phyloP scores from a whole-genome alignment of 495 filamentous ascomycete genomes.

The Massariosphaeria phaeospora region DNA sequence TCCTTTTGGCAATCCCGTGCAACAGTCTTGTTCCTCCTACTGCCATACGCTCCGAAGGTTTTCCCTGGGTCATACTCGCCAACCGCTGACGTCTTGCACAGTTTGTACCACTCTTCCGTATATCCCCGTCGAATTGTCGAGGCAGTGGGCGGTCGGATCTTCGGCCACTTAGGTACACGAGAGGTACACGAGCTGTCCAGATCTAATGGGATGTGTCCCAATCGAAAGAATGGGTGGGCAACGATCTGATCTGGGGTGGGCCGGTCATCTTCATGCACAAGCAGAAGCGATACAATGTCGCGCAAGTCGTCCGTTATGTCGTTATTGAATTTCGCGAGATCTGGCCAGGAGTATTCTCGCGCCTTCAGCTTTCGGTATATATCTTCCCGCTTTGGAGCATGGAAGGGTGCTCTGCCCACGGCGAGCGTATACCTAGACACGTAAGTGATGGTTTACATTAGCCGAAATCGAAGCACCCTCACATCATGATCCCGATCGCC shows the following conservation, averaged over 20 bases:
- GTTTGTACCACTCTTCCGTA: slow-evolving; percentile 39
- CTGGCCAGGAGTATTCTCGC: slow-evolving; percentile 42
- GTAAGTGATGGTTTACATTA: slow-evolving; percentile 6
- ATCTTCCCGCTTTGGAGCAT: slow-evolving; percentile 42
- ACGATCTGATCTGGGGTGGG: slow-evolving; percentile 43
- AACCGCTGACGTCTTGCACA: slow-evolving; percentile 42
- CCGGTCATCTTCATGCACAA: slow-evolving; percentile 42
- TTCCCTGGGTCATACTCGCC: slow-evolving; percentile 41
- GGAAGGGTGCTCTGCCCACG: slow-evolving; percentile 44
- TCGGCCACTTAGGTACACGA: slow-evolving; percentile 38
- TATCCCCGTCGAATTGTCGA: slow-evolving; percentile 39
- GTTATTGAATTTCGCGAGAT: slow-evolving; percentile 37
- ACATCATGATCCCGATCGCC: slow-evolving; percentile 96
- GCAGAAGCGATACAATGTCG: slow-evolving; percentile 39
- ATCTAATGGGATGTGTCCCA: slow-evolving; percentile 37
- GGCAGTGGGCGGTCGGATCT: slow-evolving; percentile 37
- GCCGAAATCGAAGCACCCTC: slow-evolving; percentile 34
- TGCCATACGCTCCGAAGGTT: slow-evolving; percentile 36
- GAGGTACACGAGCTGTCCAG: slow-evolving; percentile 35
- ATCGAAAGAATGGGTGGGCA: slow-evolving; percentile 43
- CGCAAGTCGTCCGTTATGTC: slow-evolving; percentile 41
- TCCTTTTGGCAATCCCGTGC: slow-evolving; percentile 41
- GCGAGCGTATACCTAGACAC: slow-evolving; percentile 39
- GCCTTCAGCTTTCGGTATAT: slow-evolving; percentile 44
- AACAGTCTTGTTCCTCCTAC: slow-evolving; percentile 38